Base-by-base conservation (phyloP, 2,329 filamentous ascomycete genomes). In the Lachnellula occidentalis region DNA sequence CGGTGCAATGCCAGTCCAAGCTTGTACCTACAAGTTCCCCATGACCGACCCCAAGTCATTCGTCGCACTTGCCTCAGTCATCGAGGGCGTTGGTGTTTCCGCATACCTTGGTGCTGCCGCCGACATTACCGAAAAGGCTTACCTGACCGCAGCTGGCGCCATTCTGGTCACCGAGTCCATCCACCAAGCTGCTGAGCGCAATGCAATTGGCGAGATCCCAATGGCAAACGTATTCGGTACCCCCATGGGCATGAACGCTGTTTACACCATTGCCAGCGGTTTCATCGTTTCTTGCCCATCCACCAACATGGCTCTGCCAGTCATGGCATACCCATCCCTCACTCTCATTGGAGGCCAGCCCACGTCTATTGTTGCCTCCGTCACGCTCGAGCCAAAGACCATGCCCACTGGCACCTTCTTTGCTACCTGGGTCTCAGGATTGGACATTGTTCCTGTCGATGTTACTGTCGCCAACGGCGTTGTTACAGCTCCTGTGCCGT, bases 111-210 rank as follows among this genome's bases (percentile, higher is more conserved):
- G 82, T 53, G 84, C 83, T 24, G 83, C 83, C 11, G 76, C 77
- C 34, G 73, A 75, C 55, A 82, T 83, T 58, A 76, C 79, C 56
- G 74, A 77, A 63, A 78, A 81, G 62, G 72, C 74, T 14, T 85
- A 85, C 68, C 72, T 87, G 36, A 79, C 79, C 0, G 79, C 79
- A 5, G 84, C 83, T 1, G 84, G 79, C n/a, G 77, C 78, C 51
- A 82, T 88, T 64, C 73, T 88, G 36, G 81, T 81, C 39, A 79
- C 85, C 47, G 84, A 87, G 65, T 78, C 84, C 37, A 78, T 85
- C n/a, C 84, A 88, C 72, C 79, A 79, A 8, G 73, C 84, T 2
- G 83, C 82, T 69, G 71, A 85, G 55, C 80, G 85, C 50, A 69
- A 71, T 36, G 73, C 72, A 12, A 69, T 76, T 21, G 70, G 73